Evolutionary conservation across 805 yeast genomes (phyloP).

Genomic region (Ogataea ganodermae): DNA sequence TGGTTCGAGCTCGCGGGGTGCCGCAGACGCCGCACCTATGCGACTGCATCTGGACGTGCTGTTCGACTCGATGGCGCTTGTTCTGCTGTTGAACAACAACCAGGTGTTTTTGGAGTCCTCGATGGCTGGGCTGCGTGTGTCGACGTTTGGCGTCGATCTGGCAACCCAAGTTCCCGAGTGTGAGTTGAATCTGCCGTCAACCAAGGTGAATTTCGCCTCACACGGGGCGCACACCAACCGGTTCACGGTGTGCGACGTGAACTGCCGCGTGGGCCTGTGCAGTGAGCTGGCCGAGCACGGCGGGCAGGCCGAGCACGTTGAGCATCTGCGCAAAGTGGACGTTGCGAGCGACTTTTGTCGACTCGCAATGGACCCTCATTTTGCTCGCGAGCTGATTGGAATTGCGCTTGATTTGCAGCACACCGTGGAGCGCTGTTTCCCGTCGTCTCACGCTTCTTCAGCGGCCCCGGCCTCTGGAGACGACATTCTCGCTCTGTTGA

Average conservation of each 20-base stretch:
- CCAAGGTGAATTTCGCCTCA: slow-evolving; percentile 37
- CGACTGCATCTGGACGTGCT: slow-evolving; percentile 6
- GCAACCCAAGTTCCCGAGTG: slow-evolving; percentile 37
- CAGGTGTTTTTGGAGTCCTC: slow-evolving; percentile 22
- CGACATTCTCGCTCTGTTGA: not conserved
- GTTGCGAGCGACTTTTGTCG: slow-evolving; percentile 61
- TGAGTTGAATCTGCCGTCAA: slow-evolving; percentile 42
- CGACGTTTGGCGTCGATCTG: slow-evolving; percentile 20
- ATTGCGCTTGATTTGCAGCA: slow-evolving; percentile 16
- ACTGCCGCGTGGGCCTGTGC: slow-evolving; percentile 44
- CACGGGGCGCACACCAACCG: slow-evolving; percentile 41
- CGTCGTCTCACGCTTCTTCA: too few species aligned
- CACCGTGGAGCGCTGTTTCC: slow-evolving; percentile 3
- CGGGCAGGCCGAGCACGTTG: slow-evolving; percentile 24
- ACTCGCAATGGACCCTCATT: slow-evolving; percentile 55
- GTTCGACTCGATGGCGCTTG: slow-evolving; percentile 14
- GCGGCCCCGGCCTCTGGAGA: not conserved
- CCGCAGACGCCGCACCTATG: not conserved
- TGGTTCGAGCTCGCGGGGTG: not conserved
- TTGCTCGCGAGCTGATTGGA: slow-evolving; percentile 26
- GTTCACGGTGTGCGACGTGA: slow-evolving; percentile 48
- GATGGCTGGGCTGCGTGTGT: slow-evolving; percentile 8
- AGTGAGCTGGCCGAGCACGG: slow-evolving; percentile 36
- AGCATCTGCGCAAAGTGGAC: slow-evolving; percentile 48
- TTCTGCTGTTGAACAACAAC: slow-evolving; percentile 17